Percentiles rank a stretch among this genome's conserved stretches.
Conservation (phyloP, 331 rosid species). For the Malus hybrid region DNA sequence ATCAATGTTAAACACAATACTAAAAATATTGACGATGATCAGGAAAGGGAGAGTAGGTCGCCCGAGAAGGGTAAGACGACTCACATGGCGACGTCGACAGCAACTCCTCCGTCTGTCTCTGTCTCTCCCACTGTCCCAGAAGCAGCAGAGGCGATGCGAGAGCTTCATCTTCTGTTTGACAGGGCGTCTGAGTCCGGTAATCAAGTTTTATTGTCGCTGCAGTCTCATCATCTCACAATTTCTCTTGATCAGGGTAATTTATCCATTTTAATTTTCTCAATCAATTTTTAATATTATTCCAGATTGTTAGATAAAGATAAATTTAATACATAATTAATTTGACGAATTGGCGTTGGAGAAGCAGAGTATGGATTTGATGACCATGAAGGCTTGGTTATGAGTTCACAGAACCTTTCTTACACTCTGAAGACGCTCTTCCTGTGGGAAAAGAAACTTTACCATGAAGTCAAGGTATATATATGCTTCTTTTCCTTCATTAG, state of each 20-base stretch:
- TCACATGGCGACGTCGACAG: neutral
- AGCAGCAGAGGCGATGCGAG: slow-evolving; percentile 35
- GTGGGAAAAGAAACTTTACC: slow-evolving; percentile 86
- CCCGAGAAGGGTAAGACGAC: slow-evolving; percentile 12
- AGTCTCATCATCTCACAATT: slow-evolving; percentile 29
- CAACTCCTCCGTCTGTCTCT: neutral
- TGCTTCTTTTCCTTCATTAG: neutral
- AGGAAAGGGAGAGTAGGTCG: slow-evolving; percentile 1
- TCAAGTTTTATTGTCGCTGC: slow-evolving; percentile 44
- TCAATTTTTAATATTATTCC: neutral
- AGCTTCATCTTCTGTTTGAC: slow-evolving; percentile 51
- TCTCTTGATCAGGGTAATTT: slow-evolving; percentile 39
- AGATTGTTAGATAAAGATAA: neutral
- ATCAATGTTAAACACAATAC: neutral
- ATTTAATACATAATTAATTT: neutral
- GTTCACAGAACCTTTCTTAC: slow-evolving; percentile 34
- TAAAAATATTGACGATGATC: slow-evolving; percentile 3
- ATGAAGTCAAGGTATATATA: slow-evolving; percentile 66
- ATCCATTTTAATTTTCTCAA: neutral
- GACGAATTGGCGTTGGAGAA: slow-evolving; percentile 1
- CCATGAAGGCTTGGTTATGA: slow-evolving; percentile 20
- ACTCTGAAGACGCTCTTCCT: slow-evolving; percentile 50
- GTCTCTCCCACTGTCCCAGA: neutral
- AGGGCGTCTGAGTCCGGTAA: slow-evolving; percentile 66
- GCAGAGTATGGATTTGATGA: slow-evolving; percentile 23